These are phyloP conservation scores for Xylaria sp. DNA, from an alignment of 2,329 filamentous ascomycete genomes.

Conservation along the genomic window DNA sequence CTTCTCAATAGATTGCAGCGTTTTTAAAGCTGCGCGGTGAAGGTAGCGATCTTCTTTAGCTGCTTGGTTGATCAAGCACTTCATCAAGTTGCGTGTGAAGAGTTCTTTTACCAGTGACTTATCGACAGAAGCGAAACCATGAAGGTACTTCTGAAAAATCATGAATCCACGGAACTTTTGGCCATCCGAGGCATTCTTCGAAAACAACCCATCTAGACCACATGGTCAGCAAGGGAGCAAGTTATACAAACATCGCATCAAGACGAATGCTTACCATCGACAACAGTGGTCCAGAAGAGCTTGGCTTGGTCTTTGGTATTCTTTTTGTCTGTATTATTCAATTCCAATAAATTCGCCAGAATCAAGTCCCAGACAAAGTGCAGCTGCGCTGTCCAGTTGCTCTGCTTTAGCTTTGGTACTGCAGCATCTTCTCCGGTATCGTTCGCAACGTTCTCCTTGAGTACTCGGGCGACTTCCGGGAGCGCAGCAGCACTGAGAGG, in stretches of 20 bases:
- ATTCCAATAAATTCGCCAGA: slow-evolving; percentile 58
- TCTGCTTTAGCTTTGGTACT: slow-evolving; percentile 62
- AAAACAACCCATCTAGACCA: slow-evolving; percentile 79
- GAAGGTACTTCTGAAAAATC: slow-evolving; percentile 78
- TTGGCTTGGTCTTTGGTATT: slow-evolving; percentile 60
- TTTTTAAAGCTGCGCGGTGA: slow-evolving; percentile 77
- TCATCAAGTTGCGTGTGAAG: slow-evolving; percentile 84
- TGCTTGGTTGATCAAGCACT: slow-evolving; percentile 82
- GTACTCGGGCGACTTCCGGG: slow-evolving; percentile 71
- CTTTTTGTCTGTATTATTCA: slow-evolving; percentile 39
- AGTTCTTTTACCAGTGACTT: slow-evolving; percentile 60
- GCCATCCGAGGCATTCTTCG: slow-evolving; percentile 79
- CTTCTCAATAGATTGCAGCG: slow-evolving; percentile 72
- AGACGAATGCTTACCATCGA: slow-evolving; percentile 72
- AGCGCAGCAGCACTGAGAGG: slow-evolving; percentile 74
- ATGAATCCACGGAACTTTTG: slow-evolving; percentile 93
- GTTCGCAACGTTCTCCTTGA: slow-evolving; percentile 74
- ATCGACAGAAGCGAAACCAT: slow-evolving; percentile 53
- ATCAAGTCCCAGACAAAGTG: slow-evolving; percentile 90
- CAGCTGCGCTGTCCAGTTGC: slow-evolving; percentile 78
- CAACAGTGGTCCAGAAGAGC: slow-evolving; percentile 83
- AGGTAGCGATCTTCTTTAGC: slow-evolving; percentile 78
- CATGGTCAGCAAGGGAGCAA: slow-evolving; percentile 9
- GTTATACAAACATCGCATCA: neutral
- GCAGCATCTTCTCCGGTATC: slow-evolving; percentile 53